phyloP scores from a whole-genome alignment of 2,329 filamentous ascomycete genomes.

The Podosphaera xanthii region DNA sequence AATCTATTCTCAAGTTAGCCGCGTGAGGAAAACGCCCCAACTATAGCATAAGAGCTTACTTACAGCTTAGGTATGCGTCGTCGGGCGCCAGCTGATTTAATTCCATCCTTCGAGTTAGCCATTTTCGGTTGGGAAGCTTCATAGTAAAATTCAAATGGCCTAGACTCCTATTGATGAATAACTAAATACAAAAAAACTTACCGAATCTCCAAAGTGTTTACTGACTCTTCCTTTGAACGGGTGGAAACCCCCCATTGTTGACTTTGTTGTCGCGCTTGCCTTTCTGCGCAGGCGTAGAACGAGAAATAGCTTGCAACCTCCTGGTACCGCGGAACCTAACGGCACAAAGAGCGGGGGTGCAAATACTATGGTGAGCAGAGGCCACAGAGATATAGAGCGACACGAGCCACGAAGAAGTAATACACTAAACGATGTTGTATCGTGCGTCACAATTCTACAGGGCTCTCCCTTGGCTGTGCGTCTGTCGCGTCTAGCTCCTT shows the following conservation, averaged over 20 bases:
- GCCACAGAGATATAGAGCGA: background rate
- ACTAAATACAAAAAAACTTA: conserved; percentile 12
- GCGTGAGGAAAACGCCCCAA: background rate
- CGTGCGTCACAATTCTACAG: too few relatives aligned
- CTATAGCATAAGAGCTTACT: conserved; percentile 16
- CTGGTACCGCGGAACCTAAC: background rate
- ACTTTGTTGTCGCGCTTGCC: background rate
- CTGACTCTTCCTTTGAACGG: conserved; percentile 29
- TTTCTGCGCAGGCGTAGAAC: background rate
- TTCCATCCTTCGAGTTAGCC: conserved; percentile 8
- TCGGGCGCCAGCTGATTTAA: conserved; percentile 29
- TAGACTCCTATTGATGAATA: background rate
- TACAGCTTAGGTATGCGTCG: conserved; percentile 48
- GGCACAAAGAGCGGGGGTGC: background rate
- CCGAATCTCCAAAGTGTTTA: conserved; percentile 26
- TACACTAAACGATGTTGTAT: too few relatives aligned
- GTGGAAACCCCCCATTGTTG: conserved; percentile 21
- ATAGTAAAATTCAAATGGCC: conserved; percentile 2
- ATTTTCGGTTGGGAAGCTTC: conserved; percentile 3
- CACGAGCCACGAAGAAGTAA: too few relatives aligned
- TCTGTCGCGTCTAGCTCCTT: too few relatives aligned
- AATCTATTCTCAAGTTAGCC: conserved; percentile 22
- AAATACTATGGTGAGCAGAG: background rate
- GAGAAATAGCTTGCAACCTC: background rate
- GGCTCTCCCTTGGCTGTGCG: too few relatives aligned